Conservation (phyloP, 441 rosid species). For the Populus hybrid region DNA sequence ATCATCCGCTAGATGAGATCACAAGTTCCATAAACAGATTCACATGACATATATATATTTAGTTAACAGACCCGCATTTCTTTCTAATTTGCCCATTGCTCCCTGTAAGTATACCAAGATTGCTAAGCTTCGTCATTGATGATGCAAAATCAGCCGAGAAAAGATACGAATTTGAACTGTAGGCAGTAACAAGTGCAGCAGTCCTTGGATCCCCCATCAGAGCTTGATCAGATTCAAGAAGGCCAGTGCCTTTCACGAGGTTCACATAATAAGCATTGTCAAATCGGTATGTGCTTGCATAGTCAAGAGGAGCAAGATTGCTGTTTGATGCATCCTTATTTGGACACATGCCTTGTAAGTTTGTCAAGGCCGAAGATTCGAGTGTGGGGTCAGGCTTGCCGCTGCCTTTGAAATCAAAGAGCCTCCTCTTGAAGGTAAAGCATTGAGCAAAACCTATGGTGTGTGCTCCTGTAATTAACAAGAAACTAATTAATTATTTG, state of each 20-base stretch:
- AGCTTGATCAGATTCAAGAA: conserved; percentile 70
- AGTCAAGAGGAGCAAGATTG: conserved; percentile 63
- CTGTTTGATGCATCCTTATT: conserved; percentile 52
- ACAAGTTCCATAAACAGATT: not conserved
- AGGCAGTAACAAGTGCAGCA: conserved; percentile 47
- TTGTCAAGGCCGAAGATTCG: conserved; percentile 43
- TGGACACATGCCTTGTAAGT: conserved; percentile 56
- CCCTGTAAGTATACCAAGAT: conserved; percentile 59
- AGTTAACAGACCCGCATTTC: conserved; percentile 59
- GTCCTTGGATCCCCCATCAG: conserved; percentile 41
- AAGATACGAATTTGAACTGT: conserved; percentile 41
- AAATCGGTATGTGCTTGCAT: conserved; percentile 35
- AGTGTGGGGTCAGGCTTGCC: conserved; percentile 73
- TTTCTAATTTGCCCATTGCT: conserved; percentile 57
- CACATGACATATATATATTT: conserved; percentile 1
- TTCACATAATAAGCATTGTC: conserved; percentile 61
- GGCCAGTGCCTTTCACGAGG: conserved; percentile 43
- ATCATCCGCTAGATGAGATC: not conserved
- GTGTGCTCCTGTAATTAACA: conserved; percentile 58
- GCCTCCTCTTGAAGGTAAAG: conserved; percentile 66
- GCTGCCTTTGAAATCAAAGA: conserved; percentile 61
- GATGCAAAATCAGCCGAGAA: conserved; percentile 60
- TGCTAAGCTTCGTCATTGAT: conserved; percentile 70
- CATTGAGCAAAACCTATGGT: conserved; percentile 85
- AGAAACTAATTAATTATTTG: not conserved